Base-by-base conservation (phyloP, 495 filamentous ascomycete genomes). In the Penicillium samsonianum region DNA sequence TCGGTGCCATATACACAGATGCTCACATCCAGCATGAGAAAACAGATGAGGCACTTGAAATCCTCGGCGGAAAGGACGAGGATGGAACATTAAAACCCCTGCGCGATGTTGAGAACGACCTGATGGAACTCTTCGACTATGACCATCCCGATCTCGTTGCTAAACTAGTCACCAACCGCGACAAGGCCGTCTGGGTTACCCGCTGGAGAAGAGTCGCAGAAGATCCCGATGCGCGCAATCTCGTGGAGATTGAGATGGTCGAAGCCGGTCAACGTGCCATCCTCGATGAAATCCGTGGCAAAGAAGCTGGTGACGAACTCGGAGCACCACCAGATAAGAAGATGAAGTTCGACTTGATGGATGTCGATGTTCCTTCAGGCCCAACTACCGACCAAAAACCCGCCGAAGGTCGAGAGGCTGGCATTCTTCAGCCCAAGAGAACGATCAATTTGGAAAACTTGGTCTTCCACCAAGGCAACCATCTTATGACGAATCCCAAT, bases 111-210 rank as follows among this genome's bases (percentile, higher is more conserved):
- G 94, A 99, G 68, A 99, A 99, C 67, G 95, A 98, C 50, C 77
- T 99, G 49, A 97, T 97, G 87, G 95, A 97, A 65, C 83, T 98
- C 0, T 96, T 99, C 59, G 92, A 98, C 63, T 99, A 95, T 63
- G 94, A 98, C 65, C 88, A 96, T 67, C 90, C 94, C 51, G 92
- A 97, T 44, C 82, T 96, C 42, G 94, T 98, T 28, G 87, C 90
- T 49, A 93, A 89, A 69, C 80, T 99, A n/a, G 90, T 97, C 57
- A 84, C 88, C 59, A 98, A 98, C 63, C 83, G 88, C 9, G 87
- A 94, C 61, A 95, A 92, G 74, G 83, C 98, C 56, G 88, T 97
- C 26, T 99, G 95, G 94, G 88, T 95, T 12, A 98, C 95, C 17
- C 84, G 87, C 53, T 87, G 96, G 81, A 88, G 91, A 46, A 81